Evolutionary conservation across 192 early-diverging fungal genomes (phyloP).

Genomic region (Chytriomyces hyalinus): DNA sequence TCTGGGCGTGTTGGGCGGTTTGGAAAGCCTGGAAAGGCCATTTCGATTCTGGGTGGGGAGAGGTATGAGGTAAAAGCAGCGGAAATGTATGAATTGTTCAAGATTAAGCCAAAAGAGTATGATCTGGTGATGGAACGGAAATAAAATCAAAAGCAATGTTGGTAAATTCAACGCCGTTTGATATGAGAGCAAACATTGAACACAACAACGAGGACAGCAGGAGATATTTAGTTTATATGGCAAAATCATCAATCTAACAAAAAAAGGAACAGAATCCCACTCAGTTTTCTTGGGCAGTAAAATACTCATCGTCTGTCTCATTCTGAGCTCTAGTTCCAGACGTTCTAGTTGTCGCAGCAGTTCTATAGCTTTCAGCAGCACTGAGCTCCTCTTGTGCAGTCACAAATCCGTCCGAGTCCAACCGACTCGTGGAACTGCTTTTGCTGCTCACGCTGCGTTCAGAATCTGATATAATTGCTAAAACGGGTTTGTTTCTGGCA

Average conservation of each 20-base stretch:
- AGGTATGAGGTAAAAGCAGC: constrained; percentile 25
- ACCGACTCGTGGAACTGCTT: background rate
- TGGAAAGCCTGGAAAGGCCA: constrained; percentile 57
- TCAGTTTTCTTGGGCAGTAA: background rate
- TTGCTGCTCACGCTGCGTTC: background rate
- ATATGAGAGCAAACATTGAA: too few species aligned
- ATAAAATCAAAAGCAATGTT: background rate
- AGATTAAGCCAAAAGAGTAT: constrained; percentile 2
- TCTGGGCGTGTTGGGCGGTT: constrained; percentile 84
- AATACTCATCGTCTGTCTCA: constrained; percentile 15
- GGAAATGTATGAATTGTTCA: constrained; percentile 5
- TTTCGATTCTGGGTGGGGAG: constrained; percentile 25
- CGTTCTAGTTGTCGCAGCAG: background rate
- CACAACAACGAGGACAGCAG: too few species aligned
- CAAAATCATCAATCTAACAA: too few species aligned
- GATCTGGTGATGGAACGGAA: background rate
- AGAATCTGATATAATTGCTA: background rate
- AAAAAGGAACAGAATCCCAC: too few species aligned
- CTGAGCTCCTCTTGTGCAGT: constrained; percentile 15
- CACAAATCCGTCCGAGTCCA: background rate
- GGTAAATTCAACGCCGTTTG: too few species aligned
- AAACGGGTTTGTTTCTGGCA: background rate
- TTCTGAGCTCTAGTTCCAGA: background rate
- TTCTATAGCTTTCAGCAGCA: background rate
- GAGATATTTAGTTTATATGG: too few species aligned